These are phyloP conservation scores for Coemansia interrupta DNA, from an alignment of 192 early-diverging fungal species.

Conservation along the genomic window DNA sequence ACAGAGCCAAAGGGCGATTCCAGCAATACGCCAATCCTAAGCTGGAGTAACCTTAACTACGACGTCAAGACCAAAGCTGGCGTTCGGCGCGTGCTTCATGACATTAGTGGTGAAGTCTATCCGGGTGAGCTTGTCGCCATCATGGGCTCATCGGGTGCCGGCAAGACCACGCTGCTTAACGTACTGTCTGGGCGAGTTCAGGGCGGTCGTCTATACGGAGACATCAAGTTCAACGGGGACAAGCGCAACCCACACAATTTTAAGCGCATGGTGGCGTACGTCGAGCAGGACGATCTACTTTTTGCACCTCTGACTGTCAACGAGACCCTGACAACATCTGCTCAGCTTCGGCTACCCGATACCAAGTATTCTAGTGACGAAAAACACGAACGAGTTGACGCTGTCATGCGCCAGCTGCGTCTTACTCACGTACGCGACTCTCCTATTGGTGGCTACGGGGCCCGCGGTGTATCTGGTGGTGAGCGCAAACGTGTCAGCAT, in stretches of 20 bases:
- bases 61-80: no score
- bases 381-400: constrained; percentile 54
- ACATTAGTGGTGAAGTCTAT: neutral
- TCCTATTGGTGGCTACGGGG: constrained; percentile 25
- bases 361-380: constrained; percentile 28
- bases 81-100: no score
- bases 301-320: constrained; percentile 58
- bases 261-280: constrained; percentile 20
- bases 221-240: constrained; percentile 43
- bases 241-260: constrained; percentile 9
- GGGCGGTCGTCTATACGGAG: constrained; percentile 47
- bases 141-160: no score
- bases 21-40: no score
- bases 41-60: no score
- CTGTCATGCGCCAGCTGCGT: constrained; percentile 57
- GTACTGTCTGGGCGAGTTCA: constrained; percentile 59
- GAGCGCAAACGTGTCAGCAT: constrained; percentile 5
- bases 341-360: constrained; percentile 58
- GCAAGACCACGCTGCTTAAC: constrained; percentile 24
- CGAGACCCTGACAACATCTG: constrained; percentile 65
- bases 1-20: no score
- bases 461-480: constrained; percentile 35
- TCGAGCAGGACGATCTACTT: constrained; percentile 35
- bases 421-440: constrained; percentile 53
- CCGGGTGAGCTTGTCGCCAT: neutral